phyloP scores from a whole-genome alignment of 139 green algal genomes.

The Tetratostichococcus sp. region DNA sequence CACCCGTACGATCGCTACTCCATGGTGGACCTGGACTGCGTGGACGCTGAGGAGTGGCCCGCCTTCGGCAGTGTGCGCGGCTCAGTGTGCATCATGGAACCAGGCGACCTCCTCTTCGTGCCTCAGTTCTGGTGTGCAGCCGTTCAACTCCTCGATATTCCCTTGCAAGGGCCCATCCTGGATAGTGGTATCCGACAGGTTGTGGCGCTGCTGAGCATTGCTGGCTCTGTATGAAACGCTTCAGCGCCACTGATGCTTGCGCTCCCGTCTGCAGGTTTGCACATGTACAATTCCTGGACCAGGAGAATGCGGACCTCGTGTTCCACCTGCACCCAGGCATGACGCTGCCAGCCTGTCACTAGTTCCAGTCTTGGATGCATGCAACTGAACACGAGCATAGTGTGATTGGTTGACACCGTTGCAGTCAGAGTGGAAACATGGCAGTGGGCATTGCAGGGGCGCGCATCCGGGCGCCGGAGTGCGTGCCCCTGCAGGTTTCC shows the following conservation, averaged over 20 bases:
- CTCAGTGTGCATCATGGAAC: constrained; percentile 29
- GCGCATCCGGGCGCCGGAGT: constrained; percentile 11
- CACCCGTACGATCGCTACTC: constrained; percentile 75
- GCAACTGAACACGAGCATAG: too few species aligned
- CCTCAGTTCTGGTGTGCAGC: constrained; percentile 47
- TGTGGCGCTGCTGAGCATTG: too few species aligned
- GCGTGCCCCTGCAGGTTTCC: constrained; percentile 36
- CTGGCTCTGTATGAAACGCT: too few species aligned
- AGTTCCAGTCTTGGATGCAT: too few species aligned
- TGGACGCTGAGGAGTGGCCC: constrained; percentile 45
- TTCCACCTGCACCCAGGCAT: constrained; percentile 1
- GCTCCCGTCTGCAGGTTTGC: constrained; percentile 11
- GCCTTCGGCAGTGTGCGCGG: constrained; percentile 27
- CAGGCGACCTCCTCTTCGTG: constrained; percentile 58
- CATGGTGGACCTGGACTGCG: constrained; percentile 61
- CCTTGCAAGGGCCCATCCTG: too few species aligned
- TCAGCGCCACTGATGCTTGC: not conserved
- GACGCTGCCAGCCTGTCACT: constrained; percentile 2
- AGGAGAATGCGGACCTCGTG: not conserved
- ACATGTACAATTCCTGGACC: constrained; percentile 10
- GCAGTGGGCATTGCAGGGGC: too few species aligned
- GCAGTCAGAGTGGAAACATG: too few species aligned
- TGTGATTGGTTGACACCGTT: too few species aligned
- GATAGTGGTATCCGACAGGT: too few species aligned
- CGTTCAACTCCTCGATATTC: not conserved